Evolutionary conservation across 768 basidiomycete genomes (phyloP).

Genomic region (Zangia roseola): DNA sequence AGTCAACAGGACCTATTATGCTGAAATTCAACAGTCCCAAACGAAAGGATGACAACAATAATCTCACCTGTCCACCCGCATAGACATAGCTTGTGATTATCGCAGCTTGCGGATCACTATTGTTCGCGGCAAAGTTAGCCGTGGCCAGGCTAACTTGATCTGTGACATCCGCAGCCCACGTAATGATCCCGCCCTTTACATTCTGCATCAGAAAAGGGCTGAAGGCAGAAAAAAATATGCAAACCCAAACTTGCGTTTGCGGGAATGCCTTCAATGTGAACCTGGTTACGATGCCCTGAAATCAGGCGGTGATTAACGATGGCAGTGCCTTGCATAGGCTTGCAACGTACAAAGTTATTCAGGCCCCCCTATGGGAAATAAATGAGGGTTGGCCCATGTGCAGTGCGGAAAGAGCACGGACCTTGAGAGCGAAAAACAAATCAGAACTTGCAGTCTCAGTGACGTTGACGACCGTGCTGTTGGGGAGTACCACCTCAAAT

Average conservation of each 20-base stretch:
- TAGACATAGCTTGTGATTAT: conserved; percentile 46
- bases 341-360: conserved; percentile 53
- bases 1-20: conserved; percentile 3
- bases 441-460: conserved; percentile 34
- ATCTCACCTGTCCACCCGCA: background rate
- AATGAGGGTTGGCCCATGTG: background rate
- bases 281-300: conserved; percentile 56
- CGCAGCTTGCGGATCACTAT: conserved; percentile 21
- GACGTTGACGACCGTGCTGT: conserved; percentile 41
- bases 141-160: conserved; percentile 17
- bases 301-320: background rate
- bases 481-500: conserved; percentile 50
- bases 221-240: conserved; percentile 14
- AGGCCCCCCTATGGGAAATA: conserved; percentile 47
- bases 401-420: conserved; percentile 4
- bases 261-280: conserved; percentile 55
- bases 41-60: too few relatives aligned
- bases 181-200: conserved; percentile 53
- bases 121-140: conserved; percentile 19
- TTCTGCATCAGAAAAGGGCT: background rate
- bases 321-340: background rate
- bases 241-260: conserved; percentile 60
- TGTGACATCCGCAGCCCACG: conserved; percentile 12
- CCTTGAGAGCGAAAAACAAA: conserved; percentile 46
- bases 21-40: background rate